Percentiles rank a stretch among this genome's conserved stretches.
phyloP scores from a whole-genome alignment of 2,329 filamentous ascomycete genomes.

The Talaromyces islandicus region DNA sequence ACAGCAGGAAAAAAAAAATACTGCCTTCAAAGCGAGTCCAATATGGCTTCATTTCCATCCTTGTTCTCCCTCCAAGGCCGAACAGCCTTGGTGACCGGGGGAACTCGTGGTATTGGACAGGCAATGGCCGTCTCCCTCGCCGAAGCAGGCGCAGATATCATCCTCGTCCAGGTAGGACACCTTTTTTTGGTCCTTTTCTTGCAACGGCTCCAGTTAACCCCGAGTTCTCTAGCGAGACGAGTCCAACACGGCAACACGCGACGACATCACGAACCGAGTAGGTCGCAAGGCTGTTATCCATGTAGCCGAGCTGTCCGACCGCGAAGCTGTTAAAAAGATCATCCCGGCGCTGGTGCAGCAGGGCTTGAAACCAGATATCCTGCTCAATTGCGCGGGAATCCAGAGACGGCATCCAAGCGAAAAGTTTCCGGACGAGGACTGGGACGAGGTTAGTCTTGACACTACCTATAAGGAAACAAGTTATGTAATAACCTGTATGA shows the following conservation, averaged over 20 bases:
- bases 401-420: constrained; percentile 72
- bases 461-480: not conserved
- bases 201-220: not conserved
- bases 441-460: constrained; percentile 52
- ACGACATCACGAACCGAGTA: constrained; percentile 35
- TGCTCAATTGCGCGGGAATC: constrained; percentile 83
- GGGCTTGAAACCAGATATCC: constrained; percentile 62
- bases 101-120: constrained; percentile 43
- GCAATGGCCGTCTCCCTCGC: constrained; percentile 43
- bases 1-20: not conserved
- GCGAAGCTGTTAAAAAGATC: constrained; percentile 34
- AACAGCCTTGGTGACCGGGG: constrained; percentile 42
- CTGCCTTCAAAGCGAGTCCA: not conserved
- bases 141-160: constrained; percentile 43
- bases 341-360: constrained; percentile 33
- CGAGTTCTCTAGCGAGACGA: constrained; percentile 45
- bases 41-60: constrained; percentile 12
- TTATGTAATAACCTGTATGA: not conserved
- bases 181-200: too few species aligned
- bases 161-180: constrained; percentile 33
- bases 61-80: constrained; percentile 37
- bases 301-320: constrained; percentile 38
- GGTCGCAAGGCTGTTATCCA: constrained; percentile 39
- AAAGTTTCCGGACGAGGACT: constrained; percentile 69
- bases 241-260: constrained; percentile 37